These are phyloP conservation scores for Kodamaea kaohsiungensis DNA, from an alignment of 805 yeast genomes.

Conservation along the genomic window DNA sequence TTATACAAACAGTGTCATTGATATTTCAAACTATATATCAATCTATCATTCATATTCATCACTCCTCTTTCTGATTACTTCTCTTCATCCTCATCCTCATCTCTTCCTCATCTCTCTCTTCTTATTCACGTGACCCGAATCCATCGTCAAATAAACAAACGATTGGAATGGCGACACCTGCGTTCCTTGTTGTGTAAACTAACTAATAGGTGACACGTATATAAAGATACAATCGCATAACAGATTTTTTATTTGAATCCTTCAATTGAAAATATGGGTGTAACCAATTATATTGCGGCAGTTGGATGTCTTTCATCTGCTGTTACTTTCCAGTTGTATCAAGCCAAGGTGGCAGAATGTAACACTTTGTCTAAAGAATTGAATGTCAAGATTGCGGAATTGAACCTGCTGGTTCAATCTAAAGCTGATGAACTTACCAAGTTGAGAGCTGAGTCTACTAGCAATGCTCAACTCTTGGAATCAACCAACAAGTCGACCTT, in stretches of 20 bases:
- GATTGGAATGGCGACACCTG: not conserved
- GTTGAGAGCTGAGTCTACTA: constrained; percentile 1
- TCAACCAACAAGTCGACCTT: constrained; percentile 12
- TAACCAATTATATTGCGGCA: constrained; percentile 18
- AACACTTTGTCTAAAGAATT: constrained; percentile 13
- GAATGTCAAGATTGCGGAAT: constrained; percentile 11
- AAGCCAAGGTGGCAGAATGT: constrained; percentile 18
- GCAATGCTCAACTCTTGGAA: constrained; percentile 5
- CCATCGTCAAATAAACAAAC: not conserved
- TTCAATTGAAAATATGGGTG: constrained; percentile 11
- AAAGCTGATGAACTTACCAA: constrained; percentile 11
- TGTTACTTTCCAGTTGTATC: constrained; percentile 20
- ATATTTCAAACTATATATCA: no score
- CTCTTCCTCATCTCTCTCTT: not conserved
- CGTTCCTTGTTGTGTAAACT: not conserved
- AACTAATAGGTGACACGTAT: not conserved
- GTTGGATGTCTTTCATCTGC: constrained; percentile 22
- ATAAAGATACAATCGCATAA: not conserved
- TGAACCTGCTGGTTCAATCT: constrained; percentile 9
- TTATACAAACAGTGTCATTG: no score
- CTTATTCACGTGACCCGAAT: not conserved
- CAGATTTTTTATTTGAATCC: not conserved
- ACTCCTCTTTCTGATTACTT: no score
- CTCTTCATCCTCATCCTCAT: not conserved
- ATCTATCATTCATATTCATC: no score